Evolutionary conservation across 768 basidiomycete species (phyloP).

Genomic region (Fomitopsis serialis): DNA sequence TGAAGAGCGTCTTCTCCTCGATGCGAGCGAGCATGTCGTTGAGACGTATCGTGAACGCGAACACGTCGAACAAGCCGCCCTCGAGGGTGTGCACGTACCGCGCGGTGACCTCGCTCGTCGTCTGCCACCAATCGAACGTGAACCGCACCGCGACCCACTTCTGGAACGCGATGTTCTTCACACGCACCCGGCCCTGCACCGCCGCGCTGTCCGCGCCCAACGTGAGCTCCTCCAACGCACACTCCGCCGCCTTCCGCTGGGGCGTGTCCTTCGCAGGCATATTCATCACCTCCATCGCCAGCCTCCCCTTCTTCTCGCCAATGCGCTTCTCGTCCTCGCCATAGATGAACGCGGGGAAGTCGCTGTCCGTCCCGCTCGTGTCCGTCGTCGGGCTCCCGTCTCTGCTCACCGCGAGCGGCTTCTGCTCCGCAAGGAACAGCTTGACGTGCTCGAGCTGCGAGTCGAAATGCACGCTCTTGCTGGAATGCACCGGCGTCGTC

Average conservation of each 20-base stretch:
- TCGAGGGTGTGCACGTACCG: slow-evolving; percentile 48
- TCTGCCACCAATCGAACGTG: slow-evolving; percentile 94
- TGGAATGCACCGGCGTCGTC: slow-evolving; percentile 61
- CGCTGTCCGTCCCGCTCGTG: slow-evolving; percentile 74
- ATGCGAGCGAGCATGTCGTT: slow-evolving; percentile 72
- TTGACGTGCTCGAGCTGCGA: slow-evolving; percentile 89
- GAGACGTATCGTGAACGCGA: slow-evolving; percentile 71
- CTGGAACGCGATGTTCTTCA: slow-evolving; percentile 81
- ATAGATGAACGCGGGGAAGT: slow-evolving; percentile 68
- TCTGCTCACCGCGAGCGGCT: slow-evolving; percentile 88
- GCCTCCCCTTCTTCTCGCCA: slow-evolving; percentile 23
- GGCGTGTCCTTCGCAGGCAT: slow-evolving; percentile 6
- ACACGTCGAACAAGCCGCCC: slow-evolving; percentile 54
- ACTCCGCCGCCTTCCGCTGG: slow-evolving; percentile 28
- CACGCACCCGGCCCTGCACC: slow-evolving; percentile 70
- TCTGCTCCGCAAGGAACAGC: slow-evolving; percentile 91
- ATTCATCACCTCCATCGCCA: slow-evolving; percentile 16
- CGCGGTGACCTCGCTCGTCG: slow-evolving; percentile 87
- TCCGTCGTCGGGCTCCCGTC: slow-evolving; percentile 86
- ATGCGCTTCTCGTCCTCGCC: slow-evolving; percentile 31
- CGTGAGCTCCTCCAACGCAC: slow-evolving; percentile 50
- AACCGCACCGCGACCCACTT: slow-evolving; percentile 89
- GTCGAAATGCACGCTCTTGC: slow-evolving; percentile 90
- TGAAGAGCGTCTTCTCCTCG: slow-evolving; percentile 76
- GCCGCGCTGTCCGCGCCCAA: slow-evolving; percentile 46